Percentiles rank a stretch among this genome's conserved stretches.
Evolutionary conservation across 2,329 filamentous ascomycete species (phyloP).

Genomic region (Aureobasidium sp.): DNA sequence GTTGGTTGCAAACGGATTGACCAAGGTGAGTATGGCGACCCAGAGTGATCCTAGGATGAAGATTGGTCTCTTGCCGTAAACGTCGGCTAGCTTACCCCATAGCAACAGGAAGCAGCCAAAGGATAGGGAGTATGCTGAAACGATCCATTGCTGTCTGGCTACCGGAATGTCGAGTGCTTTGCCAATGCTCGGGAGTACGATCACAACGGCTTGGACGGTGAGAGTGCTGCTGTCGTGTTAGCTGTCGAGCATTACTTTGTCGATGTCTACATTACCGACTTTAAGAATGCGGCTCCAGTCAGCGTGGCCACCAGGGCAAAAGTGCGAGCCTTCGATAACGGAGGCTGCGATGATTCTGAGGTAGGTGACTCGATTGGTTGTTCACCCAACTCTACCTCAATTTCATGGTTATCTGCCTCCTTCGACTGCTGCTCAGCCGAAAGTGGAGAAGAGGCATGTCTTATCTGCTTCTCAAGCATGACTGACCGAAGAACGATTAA

Average conservation of each 20-base stretch:
- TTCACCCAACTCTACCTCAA: neutral
- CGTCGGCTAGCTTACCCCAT: conserved; percentile 61
- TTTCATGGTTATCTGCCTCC: neutral
- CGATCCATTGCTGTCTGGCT: conserved; percentile 47
- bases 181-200: conserved; percentile 30
- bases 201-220: conserved; percentile 29
- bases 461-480: conserved; percentile 2
- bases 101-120: conserved; percentile 63
- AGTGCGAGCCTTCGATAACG: conserved; percentile 24
- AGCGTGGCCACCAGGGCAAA: conserved; percentile 26
- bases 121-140: conserved; percentile 58
- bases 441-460: neutral
- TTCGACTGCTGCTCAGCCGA: neutral
- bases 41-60: conserved; percentile 59
- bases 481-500: neutral
- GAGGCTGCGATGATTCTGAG: neutral
- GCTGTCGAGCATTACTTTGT: neutral
- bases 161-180: conserved; percentile 27
- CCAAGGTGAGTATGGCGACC: conserved; percentile 52
- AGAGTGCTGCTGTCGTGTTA: conserved; percentile 20
- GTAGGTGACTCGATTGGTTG: neutral
- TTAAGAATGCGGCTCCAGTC: conserved; percentile 23
- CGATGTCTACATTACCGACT: neutral
- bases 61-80: conserved; percentile 59
- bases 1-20: conserved; percentile 57